These are phyloP conservation scores for Ampelomyces quisqualis DNA, from an alignment of 2,329 filamentous ascomycete genomes.

Conservation along the genomic window DNA sequence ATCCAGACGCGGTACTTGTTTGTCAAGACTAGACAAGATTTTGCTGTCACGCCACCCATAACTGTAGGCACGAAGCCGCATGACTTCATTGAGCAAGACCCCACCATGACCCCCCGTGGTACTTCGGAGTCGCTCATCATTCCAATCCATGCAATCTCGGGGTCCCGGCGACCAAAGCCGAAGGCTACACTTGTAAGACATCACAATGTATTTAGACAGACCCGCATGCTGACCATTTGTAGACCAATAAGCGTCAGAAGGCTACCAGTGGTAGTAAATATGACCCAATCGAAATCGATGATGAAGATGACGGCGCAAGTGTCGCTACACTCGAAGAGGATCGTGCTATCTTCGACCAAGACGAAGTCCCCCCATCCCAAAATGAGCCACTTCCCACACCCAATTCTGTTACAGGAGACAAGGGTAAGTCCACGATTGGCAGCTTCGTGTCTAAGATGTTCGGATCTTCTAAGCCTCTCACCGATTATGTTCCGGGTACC, in stretches of 20 bases:
- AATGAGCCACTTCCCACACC: constrained; percentile 26
- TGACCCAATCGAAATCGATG: constrained; percentile 43
- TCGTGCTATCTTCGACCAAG: constrained; percentile 43
- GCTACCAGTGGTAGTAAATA: constrained; percentile 28
- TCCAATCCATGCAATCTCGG: constrained; percentile 54
- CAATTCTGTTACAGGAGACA: constrained; percentile 25
- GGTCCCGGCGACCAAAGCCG: constrained; percentile 43
- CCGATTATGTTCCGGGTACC: constrained; percentile 67
- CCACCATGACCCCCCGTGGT: constrained; percentile 46
- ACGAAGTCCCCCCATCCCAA: constrained; percentile 10
- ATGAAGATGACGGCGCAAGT: constrained; percentile 48
- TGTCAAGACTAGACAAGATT: constrained; percentile 44
- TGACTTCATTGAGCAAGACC: constrained; percentile 45
- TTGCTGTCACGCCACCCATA: not conserved
- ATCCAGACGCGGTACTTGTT: constrained; percentile 88
- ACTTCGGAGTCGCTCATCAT: constrained; percentile 49
- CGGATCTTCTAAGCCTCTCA: constrained; percentile 39
- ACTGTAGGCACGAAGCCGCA: constrained; percentile 24
- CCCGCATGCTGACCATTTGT: constrained; percentile 11
- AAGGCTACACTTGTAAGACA: constrained; percentile 14
- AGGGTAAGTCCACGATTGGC: constrained; percentile 29
- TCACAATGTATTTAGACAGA: not conserved
- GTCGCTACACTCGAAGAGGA: constrained; percentile 55
- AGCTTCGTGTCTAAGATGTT: constrained; percentile 29
- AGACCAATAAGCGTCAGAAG: constrained; percentile 33